Conservation (phyloP, 2,329 filamentous ascomycete species). For the Fusarium pilosicola region DNA sequence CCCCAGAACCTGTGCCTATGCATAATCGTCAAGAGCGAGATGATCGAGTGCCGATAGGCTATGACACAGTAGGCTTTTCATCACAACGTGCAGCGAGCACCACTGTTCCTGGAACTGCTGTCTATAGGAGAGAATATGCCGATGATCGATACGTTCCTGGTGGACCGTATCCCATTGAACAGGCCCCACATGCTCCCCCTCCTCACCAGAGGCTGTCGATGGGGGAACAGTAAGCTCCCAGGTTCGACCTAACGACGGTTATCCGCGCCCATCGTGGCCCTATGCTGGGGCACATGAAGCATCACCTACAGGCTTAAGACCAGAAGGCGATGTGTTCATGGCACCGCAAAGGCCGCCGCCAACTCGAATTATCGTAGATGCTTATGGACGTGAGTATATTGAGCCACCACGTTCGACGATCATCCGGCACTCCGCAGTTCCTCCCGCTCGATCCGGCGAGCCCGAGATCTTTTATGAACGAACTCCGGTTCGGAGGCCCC, state of each 20-base stretch:
- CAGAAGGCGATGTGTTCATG: conserved; percentile 62
- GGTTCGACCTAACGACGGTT: conserved; percentile 53
- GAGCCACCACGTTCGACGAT: conserved; percentile 61
- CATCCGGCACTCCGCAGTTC: conserved; percentile 63
- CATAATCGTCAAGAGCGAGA: conserved; percentile 45
- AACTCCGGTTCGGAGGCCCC: conserved; percentile 61
- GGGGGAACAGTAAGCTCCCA: conserved; percentile 48
- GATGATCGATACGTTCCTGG: conserved; percentile 47
- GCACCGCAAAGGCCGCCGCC: conserved; percentile 62
- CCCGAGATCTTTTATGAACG: conserved; percentile 74
- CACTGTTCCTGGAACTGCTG: conserved; percentile 41
- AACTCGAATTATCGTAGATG: conserved; percentile 80
- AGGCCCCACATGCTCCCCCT: conserved; percentile 51
- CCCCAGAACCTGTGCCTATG: conserved; percentile 50
- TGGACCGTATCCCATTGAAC: conserved; percentile 48
- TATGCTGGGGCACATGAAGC: conserved; percentile 57
- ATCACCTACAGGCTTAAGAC: conserved; percentile 59
- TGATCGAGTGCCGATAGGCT: conserved; percentile 48
- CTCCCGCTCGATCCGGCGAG: conserved; percentile 57
- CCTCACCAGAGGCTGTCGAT: conserved; percentile 44
- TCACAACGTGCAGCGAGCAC: conserved; percentile 42
- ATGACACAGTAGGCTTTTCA: conserved; percentile 43
- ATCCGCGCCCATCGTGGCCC: conserved; percentile 54
- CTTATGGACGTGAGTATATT: conserved; percentile 82
- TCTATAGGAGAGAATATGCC: conserved; percentile 49